Base-by-base conservation (phyloP, 108 stramenopile species). In the Skeletonema costatum region DNA sequence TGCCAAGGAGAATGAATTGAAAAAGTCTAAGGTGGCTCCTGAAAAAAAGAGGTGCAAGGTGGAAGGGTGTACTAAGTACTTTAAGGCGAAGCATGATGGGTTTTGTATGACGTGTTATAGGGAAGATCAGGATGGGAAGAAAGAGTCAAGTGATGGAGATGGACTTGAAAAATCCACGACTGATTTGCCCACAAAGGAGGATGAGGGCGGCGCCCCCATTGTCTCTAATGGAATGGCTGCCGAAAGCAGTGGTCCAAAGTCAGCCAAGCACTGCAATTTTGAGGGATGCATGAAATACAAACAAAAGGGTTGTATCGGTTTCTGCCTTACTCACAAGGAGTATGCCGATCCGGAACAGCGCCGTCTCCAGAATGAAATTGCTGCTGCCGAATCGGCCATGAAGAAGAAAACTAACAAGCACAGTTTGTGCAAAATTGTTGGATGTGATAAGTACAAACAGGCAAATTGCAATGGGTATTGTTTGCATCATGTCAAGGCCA, bases 391-490 rank as follows among this genome's bases (percentile, higher is more conserved):
- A 13, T 51, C 48, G 58, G 21, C 17, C 38, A 21, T 33, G 35
- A 70, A 60, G 25, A 70, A 70, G 33, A 21, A 16, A 14, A 29
- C 56, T 39, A 59, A 60, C 36, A 59, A 21, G 6, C 33, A 32
- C 56, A 70, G 33, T 72, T 58, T 30, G 32, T 72, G 71, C 32
- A 60, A 39, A 25, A 39, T 39, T 41, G 38, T 60, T 16, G 71
- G 71, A 44, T 72, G 71, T 39, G 31, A 19, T 9, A 60, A 36
- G 61, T 72, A 62, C 35, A 39, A 58, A n/a, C 71, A 72, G 38
- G 19, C 56, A 13, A 33, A 72, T 58, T 59, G 56, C 35, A 38
- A 38, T 32, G 71, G 71, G 58, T 72, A 39, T 44, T 72, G 71
- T 60, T 12, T 60, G 2, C 16, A 21, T 4, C 71, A 72, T 30